Evolutionary conservation across 192 early-diverging fungal species (phyloP), one percentile per base, ranked within the genome.

Genomic region (Phycomyces blakesleeanus): DNA sequence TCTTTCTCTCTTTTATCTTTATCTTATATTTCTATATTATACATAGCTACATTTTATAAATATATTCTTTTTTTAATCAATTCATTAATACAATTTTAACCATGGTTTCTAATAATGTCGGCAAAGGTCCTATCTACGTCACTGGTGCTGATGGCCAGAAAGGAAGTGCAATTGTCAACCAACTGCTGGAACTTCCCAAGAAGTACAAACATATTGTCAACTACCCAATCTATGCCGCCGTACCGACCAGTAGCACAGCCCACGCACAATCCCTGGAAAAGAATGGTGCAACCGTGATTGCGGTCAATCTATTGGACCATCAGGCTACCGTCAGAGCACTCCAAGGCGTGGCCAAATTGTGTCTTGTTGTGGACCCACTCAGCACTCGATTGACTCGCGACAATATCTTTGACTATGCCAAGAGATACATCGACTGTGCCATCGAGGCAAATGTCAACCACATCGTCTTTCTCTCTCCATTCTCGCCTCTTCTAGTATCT

Each of bases 61-160:
- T n/a, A n/a, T n/a, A n/a, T n/a, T n/a, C n/a, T n/a, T n/a, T n/a
- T n/a, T n/a, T n/a, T n/a, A n/a, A n/a, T n/a, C n/a, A n/a, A n/a
- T n/a, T n/a, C n/a, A n/a, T n/a, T n/a, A n/a, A n/a, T n/a, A n/a
- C n/a, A n/a, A n/a, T n/a, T n/a, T n/a, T n/a, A n/a, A 37, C 57
- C 40, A 44, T 61, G 24, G n/a, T n/a, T n/a, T 66, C 55, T 51
- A 39, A 47, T n/a, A 57, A 25, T 21, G 42, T 59, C 47, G 68
- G 64, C 18, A 69, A 75, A 53, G 73, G 73, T 18, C 57, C 73
- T 12, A 76, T 76, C 51, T 76, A 67, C 44, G 74, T 76, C 12
- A 61, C 74, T 34, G 68, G 74, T 20, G 66, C 74, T 25, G 74
- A 76, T 60, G 69, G 74, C 29, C 59, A 71, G 21, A 76, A 76